Evolutionary conservation across 2,329 filamentous ascomycete species (phyloP).

Genomic region (Teratosphaeriaceae sp.): DNA sequence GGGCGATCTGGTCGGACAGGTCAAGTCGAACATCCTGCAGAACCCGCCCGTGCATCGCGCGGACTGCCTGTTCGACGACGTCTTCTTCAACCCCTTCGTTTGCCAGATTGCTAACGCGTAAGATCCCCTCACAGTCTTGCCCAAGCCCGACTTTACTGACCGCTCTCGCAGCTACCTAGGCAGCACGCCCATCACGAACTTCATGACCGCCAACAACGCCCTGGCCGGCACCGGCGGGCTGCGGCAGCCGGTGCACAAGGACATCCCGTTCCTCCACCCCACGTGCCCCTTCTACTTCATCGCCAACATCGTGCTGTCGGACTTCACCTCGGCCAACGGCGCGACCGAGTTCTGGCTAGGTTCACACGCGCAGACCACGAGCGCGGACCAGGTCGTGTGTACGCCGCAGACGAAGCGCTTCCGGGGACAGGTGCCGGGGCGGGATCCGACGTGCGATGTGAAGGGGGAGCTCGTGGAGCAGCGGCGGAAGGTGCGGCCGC

Average conservation of each 20-base stretch:
- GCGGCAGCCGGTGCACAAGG: conserved; percentile 51
- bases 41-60: conserved; percentile 30
- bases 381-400: conserved; percentile 41
- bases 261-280: conserved; percentile 53
- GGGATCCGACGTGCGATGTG: conserved; percentile 42
- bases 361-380: conserved; percentile 36
- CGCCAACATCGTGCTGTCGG: conserved; percentile 47
- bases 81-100: conserved; percentile 38
- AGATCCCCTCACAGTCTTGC: not conserved
- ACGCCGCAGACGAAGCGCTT: conserved; percentile 44
- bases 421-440: conserved; percentile 7
- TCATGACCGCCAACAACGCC: conserved; percentile 36
- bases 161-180: conserved; percentile 32
- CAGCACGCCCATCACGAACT: conserved; percentile 34
- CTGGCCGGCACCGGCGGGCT: conserved; percentile 31
- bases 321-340: conserved; percentile 47
- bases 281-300: conserved; percentile 49
- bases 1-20: too few relatives aligned
- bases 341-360: conserved; percentile 54
- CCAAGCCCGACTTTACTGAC: not conserved
- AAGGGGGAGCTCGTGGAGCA: conserved; percentile 34
- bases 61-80: conserved; percentile 30
- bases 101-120: conserved; percentile 33
- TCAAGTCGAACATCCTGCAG: conserved; percentile 37
- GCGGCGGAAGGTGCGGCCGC: conserved; percentile 33